Conservation (phyloP, 2,329 filamentous ascomycete genomes). For the Conoideocrella luteorostrata region DNA sequence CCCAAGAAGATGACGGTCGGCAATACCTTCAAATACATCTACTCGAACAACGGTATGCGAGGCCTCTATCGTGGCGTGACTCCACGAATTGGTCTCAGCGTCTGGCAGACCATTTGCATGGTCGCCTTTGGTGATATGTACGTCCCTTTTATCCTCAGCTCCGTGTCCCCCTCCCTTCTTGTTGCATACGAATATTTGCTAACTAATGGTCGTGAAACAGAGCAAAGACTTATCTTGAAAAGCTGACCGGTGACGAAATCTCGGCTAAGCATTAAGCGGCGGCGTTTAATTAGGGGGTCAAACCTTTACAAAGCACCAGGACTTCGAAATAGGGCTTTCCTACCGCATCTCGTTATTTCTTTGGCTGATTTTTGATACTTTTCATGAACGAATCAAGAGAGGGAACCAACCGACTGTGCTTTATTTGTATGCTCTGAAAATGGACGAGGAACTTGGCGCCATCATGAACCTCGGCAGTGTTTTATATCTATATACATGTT, state of each 20-base stretch:
- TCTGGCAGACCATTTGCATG: slow-evolving; percentile 99
- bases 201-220: too few species aligned
- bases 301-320: too few species aligned
- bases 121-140: slow-evolving; percentile 97
- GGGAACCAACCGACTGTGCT: too few species aligned
- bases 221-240: slow-evolving; percentile 62
- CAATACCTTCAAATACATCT: slow-evolving; percentile 83
- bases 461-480: too few species aligned
- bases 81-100: slow-evolving; percentile 86
- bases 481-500: too few species aligned
- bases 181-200: too few species aligned
- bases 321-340: too few species aligned
- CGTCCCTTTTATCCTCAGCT: slow-evolving; percentile 35
- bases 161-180: neutral
- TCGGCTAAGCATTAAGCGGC: slow-evolving; percentile 60
- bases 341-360: neutral
- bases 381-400: neutral
- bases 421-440: too few species aligned
- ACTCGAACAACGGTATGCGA: slow-evolving; percentile 77
- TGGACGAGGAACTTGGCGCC: too few species aligned
- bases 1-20: slow-evolving; percentile 98
- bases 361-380: neutral
- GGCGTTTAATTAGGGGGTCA: slow-evolving; percentile 15
- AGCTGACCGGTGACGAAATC: slow-evolving; percentile 56
- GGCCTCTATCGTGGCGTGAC: slow-evolving; percentile 94